Evolutionary conservation across 2,329 filamentous ascomycete genomes (phyloP), one percentile per base, ranked within the genome.

Genomic region (Aspergillus novoparasiticus): DNA sequence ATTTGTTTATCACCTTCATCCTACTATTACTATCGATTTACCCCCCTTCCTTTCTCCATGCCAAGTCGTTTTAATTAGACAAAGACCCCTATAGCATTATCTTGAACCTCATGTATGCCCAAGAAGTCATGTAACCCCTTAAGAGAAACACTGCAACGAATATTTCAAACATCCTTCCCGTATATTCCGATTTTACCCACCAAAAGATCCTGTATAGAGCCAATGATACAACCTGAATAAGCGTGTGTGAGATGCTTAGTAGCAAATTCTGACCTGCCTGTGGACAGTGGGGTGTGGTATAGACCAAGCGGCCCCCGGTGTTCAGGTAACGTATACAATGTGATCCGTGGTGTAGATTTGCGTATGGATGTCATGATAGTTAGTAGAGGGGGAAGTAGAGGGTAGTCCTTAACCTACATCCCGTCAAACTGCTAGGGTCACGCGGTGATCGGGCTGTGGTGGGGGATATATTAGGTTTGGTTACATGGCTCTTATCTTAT

Each of bases 61-160:
- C 68, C 72, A 72, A 57, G 46, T 66, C 61, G 56, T 74, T 75
- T 72, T 73, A 77, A 75, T 77, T 78, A 78, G 75, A 78, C 74
- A 72, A 74, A 74, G 68, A 68, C 69, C 69, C 66, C 59, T 71
- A 71, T 73, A 76, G 71, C 74, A 71, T 75, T 72, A 63, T 59
- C 45, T 58, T 61, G 9, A 57, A 68, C 65, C 66, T 76, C 75
- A 76, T 76, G 75, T 76, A 76, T 76, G 73, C 75, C 72, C 74
- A 68, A 73, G 71, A 76, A 78, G 69, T 79, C 76, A 80, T 80
- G 78, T 80, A 80, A 71, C 63, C 67, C 67, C 57, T 60, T 65
- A 69, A 74, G 71, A 73, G 72, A 76, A 73, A 71, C 69, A 67
- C 70, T 69, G 72, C 69, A 68, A 77, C 71, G 75, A 76, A 75